These are phyloP conservation scores for Drosera capensis DNA, from an alignment of 148 eudicot species.

Conservation along the genomic window DNA sequence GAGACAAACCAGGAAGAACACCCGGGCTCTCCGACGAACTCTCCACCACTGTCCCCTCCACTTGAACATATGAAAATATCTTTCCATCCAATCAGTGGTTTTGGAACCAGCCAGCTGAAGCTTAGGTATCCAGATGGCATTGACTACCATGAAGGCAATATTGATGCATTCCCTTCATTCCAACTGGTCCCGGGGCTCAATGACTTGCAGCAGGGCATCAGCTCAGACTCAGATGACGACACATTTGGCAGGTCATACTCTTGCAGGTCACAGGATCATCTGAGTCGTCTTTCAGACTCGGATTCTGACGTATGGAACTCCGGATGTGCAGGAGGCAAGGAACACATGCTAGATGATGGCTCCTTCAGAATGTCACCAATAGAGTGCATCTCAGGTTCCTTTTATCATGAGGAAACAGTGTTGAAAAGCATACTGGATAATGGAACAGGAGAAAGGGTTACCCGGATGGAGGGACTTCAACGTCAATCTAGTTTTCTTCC, in stretches of 20 bases:
- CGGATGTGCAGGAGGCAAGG: slow-evolving; percentile 32
- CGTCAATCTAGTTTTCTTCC: slow-evolving; percentile 25
- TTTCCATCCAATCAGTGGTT: slow-evolving; percentile 57
- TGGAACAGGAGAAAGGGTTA: slow-evolving; percentile 11
- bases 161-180: slow-evolving; percentile 71
- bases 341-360: slow-evolving; percentile 36
- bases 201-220: slow-evolving; percentile 23
- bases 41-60: slow-evolving; percentile 87
- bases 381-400: slow-evolving; percentile 50
- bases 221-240: slow-evolving; percentile 83
- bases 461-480: slow-evolving; percentile 14
- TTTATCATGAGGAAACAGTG: slow-evolving; percentile 20
- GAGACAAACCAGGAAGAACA: slow-evolving; percentile 21
- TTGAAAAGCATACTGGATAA: slow-evolving; percentile 8
- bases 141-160: slow-evolving; percentile 22
- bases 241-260: slow-evolving; percentile 82
- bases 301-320: slow-evolving; percentile 87
- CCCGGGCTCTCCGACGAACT: slow-evolving; percentile 20
- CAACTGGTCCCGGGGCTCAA: slow-evolving; percentile 72
- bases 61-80: slow-evolving; percentile 90
- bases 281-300: slow-evolving; percentile 50
- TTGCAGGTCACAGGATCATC: slow-evolving; percentile 51
- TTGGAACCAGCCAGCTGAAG: slow-evolving; percentile 47
- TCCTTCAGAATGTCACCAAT: slow-evolving; percentile 34
- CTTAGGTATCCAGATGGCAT: slow-evolving; percentile 66